Evolutionary conservation across 2,329 filamentous ascomycete genomes (phyloP), one percentile per base, ranked within the genome.

Genomic region (Ophiobolus disseminans): DNA sequence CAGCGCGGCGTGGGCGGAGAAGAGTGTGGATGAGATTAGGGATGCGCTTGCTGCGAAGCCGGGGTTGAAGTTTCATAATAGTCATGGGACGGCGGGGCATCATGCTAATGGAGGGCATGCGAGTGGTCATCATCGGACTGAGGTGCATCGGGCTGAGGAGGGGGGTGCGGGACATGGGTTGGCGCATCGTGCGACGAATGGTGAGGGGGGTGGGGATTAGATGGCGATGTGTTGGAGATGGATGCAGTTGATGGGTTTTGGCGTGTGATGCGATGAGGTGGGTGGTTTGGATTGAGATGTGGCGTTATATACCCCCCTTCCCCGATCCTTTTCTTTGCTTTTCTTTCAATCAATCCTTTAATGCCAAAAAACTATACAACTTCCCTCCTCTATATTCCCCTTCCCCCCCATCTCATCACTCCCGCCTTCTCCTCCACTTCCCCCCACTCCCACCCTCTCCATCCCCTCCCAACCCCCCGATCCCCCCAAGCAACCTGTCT

Each of bases 21-120:
- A 66, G 45, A 70, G 59, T 39, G 63, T 72, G 3, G 60, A 69
- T 13, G 71, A 76, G 42, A 76, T 76, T 36, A 60, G 74, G n/a
- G 68, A 70, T 30, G 73, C 73, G 10, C 52, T 77, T 46, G 72
- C 63, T 35, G 62, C 63, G 20, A 76, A 75, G 63, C 11, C 62
- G 0, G 60, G 53, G 8, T 17, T 61, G 7, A 50, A 61, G 19
- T 50, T 55, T 5, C 50, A 45, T 32, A 28, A 31, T 32, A 30
- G 34, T 45, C 7, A 48, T 54, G 23, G 38, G 42, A 31, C n/a
- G 25, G 42, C n/a, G n/a, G n/a, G n/a, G n/a, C n/a, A n/a, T n/a
- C n/a, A n/a, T n/a, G n/a, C n/a, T n/a, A n/a, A n/a, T n/a, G n/a
- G n/a, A n/a, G n/a, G n/a, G 13, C 34, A 10, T 9, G 25, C 2